Conservation (phyloP, 176 grass and related monocot species). For the maize (Zea mays) region DNA sequence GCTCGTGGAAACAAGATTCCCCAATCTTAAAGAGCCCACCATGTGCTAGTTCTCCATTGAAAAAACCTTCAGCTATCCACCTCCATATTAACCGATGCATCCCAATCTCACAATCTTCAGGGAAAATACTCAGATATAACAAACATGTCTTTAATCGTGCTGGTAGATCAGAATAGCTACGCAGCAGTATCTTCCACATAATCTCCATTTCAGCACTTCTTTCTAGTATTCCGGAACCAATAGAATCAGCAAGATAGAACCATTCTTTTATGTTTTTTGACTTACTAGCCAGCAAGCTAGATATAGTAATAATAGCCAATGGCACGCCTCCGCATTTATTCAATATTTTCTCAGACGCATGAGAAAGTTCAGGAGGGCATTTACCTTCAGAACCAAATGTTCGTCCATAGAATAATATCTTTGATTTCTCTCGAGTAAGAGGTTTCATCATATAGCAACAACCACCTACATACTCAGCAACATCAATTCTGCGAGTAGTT, state of each 20-base stretch:
- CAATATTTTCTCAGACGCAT: neutral
- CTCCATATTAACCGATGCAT: too few species aligned
- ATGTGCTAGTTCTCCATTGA: too few species aligned
- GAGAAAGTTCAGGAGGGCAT: neutral
- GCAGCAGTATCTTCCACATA: too few species aligned
- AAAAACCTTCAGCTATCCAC: too few species aligned
- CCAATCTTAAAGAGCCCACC: too few species aligned
- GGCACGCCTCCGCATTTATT: slow-evolving; percentile 4
- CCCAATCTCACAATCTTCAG: too few species aligned
- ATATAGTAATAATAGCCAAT: neutral
- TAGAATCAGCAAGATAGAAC: neutral
- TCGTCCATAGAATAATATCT: neutral
- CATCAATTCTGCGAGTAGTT: neutral
- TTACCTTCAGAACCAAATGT: neutral
- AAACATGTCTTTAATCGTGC: too few species aligned
- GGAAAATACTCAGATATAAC: too few species aligned
- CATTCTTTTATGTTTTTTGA: neutral
- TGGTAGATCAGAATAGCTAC: too few species aligned
- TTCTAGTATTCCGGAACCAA: too few species aligned
- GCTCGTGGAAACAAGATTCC: too few species aligned
- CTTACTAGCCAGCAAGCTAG: slow-evolving; percentile 3
- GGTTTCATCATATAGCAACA: neutral
- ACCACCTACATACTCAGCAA: neutral
- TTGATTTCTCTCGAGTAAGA: neutral
- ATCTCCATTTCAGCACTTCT: too few species aligned